phyloP scores from a whole-genome alignment of 306 rosid species.

The Ormosia emarginata region DNA sequence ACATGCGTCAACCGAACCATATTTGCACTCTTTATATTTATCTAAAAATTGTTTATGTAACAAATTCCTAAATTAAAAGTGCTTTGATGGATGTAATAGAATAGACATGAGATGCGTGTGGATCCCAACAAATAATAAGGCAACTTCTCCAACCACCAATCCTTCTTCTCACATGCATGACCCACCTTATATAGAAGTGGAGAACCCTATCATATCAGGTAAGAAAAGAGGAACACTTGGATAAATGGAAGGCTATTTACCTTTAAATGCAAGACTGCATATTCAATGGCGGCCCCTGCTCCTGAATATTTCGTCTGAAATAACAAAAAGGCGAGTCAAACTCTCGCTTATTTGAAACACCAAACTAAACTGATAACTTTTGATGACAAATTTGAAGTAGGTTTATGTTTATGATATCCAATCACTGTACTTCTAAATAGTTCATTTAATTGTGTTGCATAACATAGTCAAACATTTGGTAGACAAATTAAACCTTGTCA shows the following conservation, averaged over 20 bases:
- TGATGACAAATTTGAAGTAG: background rate
- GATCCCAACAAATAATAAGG: constrained; percentile 26
- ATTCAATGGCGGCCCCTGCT: constrained; percentile 96
- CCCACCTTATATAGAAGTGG: background rate
- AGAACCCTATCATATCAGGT: background rate
- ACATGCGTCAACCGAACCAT: background rate
- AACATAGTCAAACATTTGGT: background rate
- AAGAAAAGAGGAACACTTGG: background rate
- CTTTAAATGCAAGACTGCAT: constrained; percentile 83
- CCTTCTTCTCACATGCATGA: background rate
- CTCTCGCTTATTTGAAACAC: background rate
- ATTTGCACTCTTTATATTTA: background rate
- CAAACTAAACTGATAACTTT: background rate
- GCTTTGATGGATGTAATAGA: background rate
- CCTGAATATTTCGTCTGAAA: constrained; percentile 78
- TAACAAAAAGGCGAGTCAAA: constrained; percentile 16
- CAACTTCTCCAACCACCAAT: constrained; percentile 14
- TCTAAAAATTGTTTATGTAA: background rate
- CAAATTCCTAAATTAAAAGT: background rate
- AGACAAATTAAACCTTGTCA: constrained; percentile 52
- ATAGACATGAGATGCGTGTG: constrained; percentile 18
- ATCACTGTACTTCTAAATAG: background rate
- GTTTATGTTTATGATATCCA: background rate
- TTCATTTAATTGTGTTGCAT: background rate
- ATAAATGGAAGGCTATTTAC: constrained; percentile 28